These are phyloP conservation scores for Talaromyces sp. DNA, from an alignment of 2,329 filamentous ascomycete species.

Conservation along the genomic window DNA sequence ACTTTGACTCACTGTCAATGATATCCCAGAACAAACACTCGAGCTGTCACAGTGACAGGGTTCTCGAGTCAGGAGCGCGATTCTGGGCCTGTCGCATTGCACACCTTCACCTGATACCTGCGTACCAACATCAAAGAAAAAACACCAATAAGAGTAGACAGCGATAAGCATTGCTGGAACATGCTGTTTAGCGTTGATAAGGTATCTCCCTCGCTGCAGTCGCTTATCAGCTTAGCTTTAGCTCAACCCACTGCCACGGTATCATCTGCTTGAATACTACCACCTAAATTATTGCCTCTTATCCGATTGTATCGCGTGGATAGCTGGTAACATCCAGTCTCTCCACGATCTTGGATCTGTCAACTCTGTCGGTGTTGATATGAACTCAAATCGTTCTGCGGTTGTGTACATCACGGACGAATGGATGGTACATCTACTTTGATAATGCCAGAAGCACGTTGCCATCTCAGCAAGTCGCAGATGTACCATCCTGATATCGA, in stretches of 20 bases:
- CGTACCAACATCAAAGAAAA: not conserved
- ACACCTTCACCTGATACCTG: not conserved
- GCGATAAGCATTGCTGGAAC: not conserved
- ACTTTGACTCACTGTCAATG: not conserved
- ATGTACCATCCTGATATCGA: not conserved
- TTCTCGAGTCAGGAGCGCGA: not conserved
- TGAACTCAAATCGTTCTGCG: not conserved
- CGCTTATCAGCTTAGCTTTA: slow-evolving; percentile 7
- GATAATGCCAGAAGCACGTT: not conserved
- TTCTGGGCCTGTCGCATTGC: not conserved
- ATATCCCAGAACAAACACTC: not conserved
- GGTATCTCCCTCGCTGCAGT: not conserved
- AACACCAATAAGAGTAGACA: not conserved
- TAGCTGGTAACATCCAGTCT: not conserved
- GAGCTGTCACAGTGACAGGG: slow-evolving; percentile 6
- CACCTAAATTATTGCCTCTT: not conserved
- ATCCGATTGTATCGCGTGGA: not conserved
- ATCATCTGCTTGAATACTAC: slow-evolving; percentile 3
- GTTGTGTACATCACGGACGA: not conserved
- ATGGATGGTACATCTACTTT: not conserved
- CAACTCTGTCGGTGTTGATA: not conserved
- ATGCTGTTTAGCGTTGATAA: not conserved
- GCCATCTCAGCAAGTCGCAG: not conserved
- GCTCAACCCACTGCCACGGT: slow-evolving; percentile 12
- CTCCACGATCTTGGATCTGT: not conserved